Percentiles rank a stretch among this genome's conserved stretches.
phyloP scores from a whole-genome alignment of 2,329 filamentous ascomycete genomes.

The Cordyceps militaris region DNA sequence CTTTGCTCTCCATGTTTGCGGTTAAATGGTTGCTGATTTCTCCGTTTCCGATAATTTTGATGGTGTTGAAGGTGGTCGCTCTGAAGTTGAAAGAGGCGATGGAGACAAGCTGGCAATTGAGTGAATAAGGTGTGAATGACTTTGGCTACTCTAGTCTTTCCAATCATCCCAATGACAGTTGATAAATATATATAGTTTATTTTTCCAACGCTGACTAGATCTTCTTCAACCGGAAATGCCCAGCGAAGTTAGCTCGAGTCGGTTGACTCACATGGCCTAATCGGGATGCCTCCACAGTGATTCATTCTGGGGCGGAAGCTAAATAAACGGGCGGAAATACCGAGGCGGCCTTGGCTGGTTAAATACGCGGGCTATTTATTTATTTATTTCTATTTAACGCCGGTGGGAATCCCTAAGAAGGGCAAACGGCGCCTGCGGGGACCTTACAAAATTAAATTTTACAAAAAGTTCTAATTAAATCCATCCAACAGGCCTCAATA shows the following conservation, averaged over 20 bases:
- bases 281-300: constrained; percentile 5
- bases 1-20: constrained; percentile 14
- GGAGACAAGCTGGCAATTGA: not conserved
- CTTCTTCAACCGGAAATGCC: not conserved
- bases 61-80: not conserved
- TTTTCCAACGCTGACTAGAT: not conserved
- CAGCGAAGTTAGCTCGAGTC: not conserved
- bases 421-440: too few relatives aligned
- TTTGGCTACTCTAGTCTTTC: not conserved
- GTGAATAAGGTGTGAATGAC: not conserved
- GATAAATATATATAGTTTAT: constrained; percentile 2
- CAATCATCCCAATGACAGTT: too few relatives aligned
- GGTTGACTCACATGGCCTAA: constrained; percentile 12
- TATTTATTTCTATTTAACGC: too few relatives aligned
- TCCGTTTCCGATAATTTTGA: constrained; percentile 5
- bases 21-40: not conserved
- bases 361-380: too few relatives aligned
- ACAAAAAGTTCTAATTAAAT: too few relatives aligned
- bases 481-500: too few relatives aligned
- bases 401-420: too few relatives aligned
- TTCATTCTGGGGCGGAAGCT: too few relatives aligned
- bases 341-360: too few relatives aligned
- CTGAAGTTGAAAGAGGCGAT: not conserved
- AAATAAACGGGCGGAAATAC: too few relatives aligned
- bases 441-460: too few relatives aligned